Evolutionary conservation across 208 protist species (phyloP).

Genomic region (Naegleria fowleri): DNA sequence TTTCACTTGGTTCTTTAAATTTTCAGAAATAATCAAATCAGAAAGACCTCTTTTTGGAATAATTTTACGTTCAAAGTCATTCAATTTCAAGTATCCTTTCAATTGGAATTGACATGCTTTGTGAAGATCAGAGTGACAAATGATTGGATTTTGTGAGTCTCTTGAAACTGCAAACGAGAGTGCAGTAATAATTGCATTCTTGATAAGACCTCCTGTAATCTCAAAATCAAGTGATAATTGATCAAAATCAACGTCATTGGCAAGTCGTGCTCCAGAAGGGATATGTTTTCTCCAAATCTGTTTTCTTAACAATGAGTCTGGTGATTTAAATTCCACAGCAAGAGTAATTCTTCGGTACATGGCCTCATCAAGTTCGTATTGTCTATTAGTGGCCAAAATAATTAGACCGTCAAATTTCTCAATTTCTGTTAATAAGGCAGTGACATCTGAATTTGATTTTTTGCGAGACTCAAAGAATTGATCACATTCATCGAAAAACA

Average conservation of each 20-base stretch:
- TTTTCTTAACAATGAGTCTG: conserved; percentile 27
- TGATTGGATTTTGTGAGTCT: conserved; percentile 48
- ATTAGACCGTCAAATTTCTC: conserved; percentile 77
- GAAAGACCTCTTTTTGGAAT: background rate
- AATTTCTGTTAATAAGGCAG: conserved; percentile 75
- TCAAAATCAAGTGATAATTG: conserved; percentile 25
- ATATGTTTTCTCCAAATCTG: conserved; percentile 26
- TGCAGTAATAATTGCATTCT: conserved; percentile 76
- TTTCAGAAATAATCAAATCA: background rate
- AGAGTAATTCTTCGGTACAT: conserved; percentile 41
- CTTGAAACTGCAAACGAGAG: conserved; percentile 66
- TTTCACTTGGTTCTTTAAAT: background rate
- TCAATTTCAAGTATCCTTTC: conserved; percentile 1
- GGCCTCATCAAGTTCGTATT: conserved; percentile 50
- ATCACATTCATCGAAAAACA: conserved; percentile 89
- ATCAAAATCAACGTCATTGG: background rate
- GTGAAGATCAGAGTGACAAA: background rate
- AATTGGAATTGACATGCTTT: conserved; percentile 27
- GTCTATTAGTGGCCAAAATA: conserved; percentile 78
- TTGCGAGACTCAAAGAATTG: conserved; percentile 69
- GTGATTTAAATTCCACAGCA: conserved; percentile 26
- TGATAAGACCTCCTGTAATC: conserved; percentile 64
- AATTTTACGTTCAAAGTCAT: conserved; percentile 7
- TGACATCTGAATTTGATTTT: conserved; percentile 49
- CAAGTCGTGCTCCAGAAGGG: background rate